These are phyloP conservation scores for Saturnispora galanensis DNA, from an alignment of 805 yeast genomes.

Conservation along the genomic window DNA sequence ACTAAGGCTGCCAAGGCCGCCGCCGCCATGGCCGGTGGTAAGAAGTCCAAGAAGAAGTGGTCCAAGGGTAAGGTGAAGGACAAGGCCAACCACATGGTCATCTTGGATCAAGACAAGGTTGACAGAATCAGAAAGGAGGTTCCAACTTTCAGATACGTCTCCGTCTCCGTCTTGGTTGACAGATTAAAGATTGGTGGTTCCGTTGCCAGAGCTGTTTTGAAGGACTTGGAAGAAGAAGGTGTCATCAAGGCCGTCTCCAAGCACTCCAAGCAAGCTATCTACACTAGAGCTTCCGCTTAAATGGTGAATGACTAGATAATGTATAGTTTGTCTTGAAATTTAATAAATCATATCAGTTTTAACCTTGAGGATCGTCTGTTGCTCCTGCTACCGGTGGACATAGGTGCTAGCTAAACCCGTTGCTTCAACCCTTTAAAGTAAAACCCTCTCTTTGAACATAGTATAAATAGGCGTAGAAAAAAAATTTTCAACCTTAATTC, in stretches of 20 bases:
- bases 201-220: constrained; percentile 94
- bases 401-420: too few species aligned
- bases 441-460: not conserved
- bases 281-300: constrained; percentile 75
- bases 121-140: constrained; percentile 99
- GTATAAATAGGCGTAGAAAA: not conserved
- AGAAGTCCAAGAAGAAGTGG: constrained; percentile 99
- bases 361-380: not conserved
- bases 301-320: constrained; percentile 14
- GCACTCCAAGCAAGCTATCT: constrained; percentile 95
- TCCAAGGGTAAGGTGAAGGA: constrained; percentile 99
- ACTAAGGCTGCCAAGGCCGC: constrained; percentile 99
- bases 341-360: constrained; percentile 6
- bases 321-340: constrained; percentile 5
- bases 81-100: constrained; percentile 97
- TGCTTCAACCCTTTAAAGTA: not conserved
- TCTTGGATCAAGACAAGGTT: constrained; percentile 95
- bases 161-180: constrained; percentile 97
- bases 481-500: not conserved
- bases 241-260: constrained; percentile 86
- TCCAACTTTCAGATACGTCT: constrained; percentile 96
- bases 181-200: constrained; percentile 99
- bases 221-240: constrained; percentile 92
- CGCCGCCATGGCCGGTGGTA: constrained; percentile 99
- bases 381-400: too few species aligned